These are phyloP conservation scores for Mortierella sp. DNA, from an alignment of 371 early-diverging fungal genomes.

Conservation along the genomic window DNA sequence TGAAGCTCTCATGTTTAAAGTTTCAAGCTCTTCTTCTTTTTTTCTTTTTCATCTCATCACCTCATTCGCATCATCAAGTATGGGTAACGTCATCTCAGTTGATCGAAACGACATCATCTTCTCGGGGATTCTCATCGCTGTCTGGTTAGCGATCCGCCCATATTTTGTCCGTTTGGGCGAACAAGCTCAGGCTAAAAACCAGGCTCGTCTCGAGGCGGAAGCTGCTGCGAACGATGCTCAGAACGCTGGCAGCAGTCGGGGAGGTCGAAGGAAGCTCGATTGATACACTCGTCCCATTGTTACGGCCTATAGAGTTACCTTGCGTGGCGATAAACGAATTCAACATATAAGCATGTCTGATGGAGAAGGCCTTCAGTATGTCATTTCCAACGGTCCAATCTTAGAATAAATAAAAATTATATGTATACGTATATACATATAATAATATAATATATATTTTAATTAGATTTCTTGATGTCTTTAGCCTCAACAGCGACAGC, in stretches of 20 bases:
- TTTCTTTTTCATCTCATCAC: slow-evolving; percentile 1
- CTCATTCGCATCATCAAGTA: background rate
- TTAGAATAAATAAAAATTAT: background rate
- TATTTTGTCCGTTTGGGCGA: slow-evolving; percentile 50
- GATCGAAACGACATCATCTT: slow-evolving; percentile 42
- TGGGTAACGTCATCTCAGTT: slow-evolving; percentile 51
- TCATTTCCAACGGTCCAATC: background rate
- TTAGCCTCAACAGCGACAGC: slow-evolving; percentile 35
- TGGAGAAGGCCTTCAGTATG: too few species aligned
- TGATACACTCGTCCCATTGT: slow-evolving; percentile 2
- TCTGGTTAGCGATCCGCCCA: slow-evolving; percentile 44
- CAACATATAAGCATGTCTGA: too few species aligned
- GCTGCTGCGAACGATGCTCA: slow-evolving; percentile 17
- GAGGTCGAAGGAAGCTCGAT: slow-evolving; percentile 38
- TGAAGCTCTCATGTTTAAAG: too few species aligned
- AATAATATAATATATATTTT: too few species aligned
- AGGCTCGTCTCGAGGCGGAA: slow-evolving; percentile 24
- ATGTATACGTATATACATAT: too few species aligned
- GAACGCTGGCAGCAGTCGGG: background rate
- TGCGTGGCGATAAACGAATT: too few species aligned
- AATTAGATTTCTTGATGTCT: background rate
- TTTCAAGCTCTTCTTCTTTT: background rate
- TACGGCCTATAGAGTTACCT: background rate
- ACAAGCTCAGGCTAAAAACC: slow-evolving; percentile 35
- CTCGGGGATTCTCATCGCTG: slow-evolving; percentile 40